Conservation (phyloP, 2,329 filamentous ascomycete species). For the Colletotrichum sp. region DNA sequence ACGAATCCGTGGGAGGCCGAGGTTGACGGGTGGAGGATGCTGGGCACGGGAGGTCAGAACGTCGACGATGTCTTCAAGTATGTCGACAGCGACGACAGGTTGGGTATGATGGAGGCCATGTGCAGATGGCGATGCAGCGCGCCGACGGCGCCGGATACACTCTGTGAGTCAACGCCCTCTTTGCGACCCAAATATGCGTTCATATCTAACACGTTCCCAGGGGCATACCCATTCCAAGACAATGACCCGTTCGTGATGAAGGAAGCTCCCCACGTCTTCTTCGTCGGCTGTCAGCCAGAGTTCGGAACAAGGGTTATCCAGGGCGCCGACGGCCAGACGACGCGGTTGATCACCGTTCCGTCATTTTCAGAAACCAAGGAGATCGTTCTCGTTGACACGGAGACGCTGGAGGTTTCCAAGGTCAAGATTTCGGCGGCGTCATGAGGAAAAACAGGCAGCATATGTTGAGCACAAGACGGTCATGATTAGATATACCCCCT, state of each 20-base stretch:
- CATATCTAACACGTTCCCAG: slow-evolving; percentile 45
- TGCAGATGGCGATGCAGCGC: slow-evolving; percentile 90
- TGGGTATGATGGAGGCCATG: slow-evolving; percentile 94
- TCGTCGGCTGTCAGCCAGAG: slow-evolving; percentile 82
- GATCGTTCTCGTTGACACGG: slow-evolving; percentile 82
- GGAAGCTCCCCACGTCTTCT: slow-evolving; percentile 87
- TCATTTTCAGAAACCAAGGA: slow-evolving; percentile 80
- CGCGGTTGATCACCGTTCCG: slow-evolving; percentile 83
- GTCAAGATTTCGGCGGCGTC: slow-evolving; percentile 58
- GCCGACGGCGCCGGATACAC: slow-evolving; percentile 92
- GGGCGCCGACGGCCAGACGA: slow-evolving; percentile 69
- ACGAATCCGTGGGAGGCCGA: slow-evolving; percentile 96
- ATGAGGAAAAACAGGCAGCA: neutral
- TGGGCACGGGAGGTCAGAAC: slow-evolving; percentile 90
- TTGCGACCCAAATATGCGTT: neutral
- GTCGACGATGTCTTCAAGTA: slow-evolving; percentile 95
- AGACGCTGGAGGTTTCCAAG: slow-evolving; percentile 80
- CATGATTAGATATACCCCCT: slow-evolving; percentile 18
- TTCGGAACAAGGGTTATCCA: slow-evolving; percentile 77
- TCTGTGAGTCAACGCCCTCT: slow-evolving; percentile 70
- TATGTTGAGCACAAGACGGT: slow-evolving; percentile 1
- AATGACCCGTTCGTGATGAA: slow-evolving; percentile 89
- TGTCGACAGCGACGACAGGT: slow-evolving; percentile 74
- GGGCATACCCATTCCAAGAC: slow-evolving; percentile 96
- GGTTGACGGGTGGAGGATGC: slow-evolving; percentile 85